Evolutionary conservation across 192 early-diverging fungal species (phyloP), one percentile per base, ranked within the genome.

Genomic region (Chytriomyces hyalinus): DNA sequence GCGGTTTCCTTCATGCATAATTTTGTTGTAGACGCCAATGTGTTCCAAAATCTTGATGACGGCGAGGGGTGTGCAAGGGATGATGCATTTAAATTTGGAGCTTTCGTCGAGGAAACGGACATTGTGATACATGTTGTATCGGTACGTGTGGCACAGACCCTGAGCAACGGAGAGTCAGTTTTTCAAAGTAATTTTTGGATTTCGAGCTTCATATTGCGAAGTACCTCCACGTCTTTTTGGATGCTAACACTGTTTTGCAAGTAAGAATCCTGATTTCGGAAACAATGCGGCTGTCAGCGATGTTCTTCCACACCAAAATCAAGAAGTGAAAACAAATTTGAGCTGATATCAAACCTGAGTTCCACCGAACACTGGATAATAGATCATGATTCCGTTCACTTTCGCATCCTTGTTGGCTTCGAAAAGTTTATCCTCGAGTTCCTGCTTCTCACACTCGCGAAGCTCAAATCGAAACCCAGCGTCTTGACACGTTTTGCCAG

Each of bases 61-160:
- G 26, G 95, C 98, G 59, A 99, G 83, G n/a, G 98, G 98, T 7
- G 98, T 99, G 86, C 98, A 99, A 4, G 98, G 98, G 65, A 99
- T 90, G 67, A 98, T 97, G 81, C 95, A 96, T 83, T 99, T 99
- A 73, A 92, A 92, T 0, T 89, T 93, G 79, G 94, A 77, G 10
- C 80, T 86, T 63, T 81, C 65, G 79, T 99, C 95, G 73, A 99
- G 84, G 84, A 83, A 97, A 10, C 98, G 92, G 64, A 94, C 89
- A 87, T 98, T 98, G 87, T 94, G 93, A 83, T 99, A 98, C 86
- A 99, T 91, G 85, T 96, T 97, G 85, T 95, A 94, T 67, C 93
- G 90, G 86, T 96, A 98, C 45, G 92, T 94, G 79, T 96, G 95
- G 79, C 94, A 95, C 6, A 99, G 87, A 10, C 96, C 96, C 85